These are phyloP conservation scores for Sisymbrium irio DNA, from an alignment of 345 rosid species.

Conservation along the genomic window DNA sequence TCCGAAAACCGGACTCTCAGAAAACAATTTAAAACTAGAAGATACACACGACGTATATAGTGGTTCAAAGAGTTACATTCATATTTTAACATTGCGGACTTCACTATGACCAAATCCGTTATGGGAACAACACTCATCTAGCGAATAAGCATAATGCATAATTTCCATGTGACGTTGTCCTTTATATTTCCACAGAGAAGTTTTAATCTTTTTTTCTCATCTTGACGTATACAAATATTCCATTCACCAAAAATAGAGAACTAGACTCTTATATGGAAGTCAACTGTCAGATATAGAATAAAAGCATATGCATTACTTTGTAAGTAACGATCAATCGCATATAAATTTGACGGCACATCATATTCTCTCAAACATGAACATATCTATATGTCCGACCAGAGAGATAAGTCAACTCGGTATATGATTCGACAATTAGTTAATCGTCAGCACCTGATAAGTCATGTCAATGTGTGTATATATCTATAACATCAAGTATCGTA, in stretches of 20 bases:
- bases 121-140: neutral
- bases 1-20: neutral
- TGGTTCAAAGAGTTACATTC: neutral
- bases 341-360: constrained; percentile 3
- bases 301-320: constrained; percentile 18
- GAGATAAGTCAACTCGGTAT: constrained; percentile 36
- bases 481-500: constrained; percentile 20
- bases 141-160: constrained; percentile 3
- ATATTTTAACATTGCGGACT: neutral
- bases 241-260: constrained; percentile 23
- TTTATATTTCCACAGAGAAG: neutral
- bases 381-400: constrained; percentile 4
- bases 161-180: constrained; percentile 17
- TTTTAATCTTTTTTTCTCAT: neutral
- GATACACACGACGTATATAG: neutral
- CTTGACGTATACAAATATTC: constrained; percentile 21
- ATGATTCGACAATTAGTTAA: constrained; percentile 32
- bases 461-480: constrained; percentile 12
- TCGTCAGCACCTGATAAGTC: constrained; percentile 31
- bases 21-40: neutral
- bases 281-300: constrained; percentile 26
- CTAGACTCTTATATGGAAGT: constrained; percentile 12
- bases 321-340: constrained; percentile 13
- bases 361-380: constrained; percentile 22
- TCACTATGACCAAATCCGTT: neutral